Conservation (phyloP, 345 rosid species). For the Acer yangbiense region DNA sequence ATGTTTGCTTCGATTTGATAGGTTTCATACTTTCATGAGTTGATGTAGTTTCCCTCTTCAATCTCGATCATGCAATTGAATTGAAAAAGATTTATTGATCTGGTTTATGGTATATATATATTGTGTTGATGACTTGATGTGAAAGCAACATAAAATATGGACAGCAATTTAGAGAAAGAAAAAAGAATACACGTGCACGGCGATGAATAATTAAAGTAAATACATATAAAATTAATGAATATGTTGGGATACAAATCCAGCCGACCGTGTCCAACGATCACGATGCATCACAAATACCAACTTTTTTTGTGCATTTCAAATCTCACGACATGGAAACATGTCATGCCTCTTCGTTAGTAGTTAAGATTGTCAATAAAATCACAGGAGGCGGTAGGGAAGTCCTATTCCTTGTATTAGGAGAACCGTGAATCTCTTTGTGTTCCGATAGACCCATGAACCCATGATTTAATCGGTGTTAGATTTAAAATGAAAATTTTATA, state of each 20-base stretch:
- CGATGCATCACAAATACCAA: background rate
- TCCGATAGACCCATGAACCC: too few species aligned
- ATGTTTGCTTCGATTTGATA: too few species aligned
- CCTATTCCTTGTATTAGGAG: too few species aligned
- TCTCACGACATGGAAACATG: background rate
- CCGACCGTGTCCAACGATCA: slow-evolving; percentile 2
- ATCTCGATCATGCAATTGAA: slow-evolving; percentile 5
- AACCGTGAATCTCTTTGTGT: too few species aligned
- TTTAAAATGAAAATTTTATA: too few species aligned
- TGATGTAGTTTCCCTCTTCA: background rate
- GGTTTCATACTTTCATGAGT: background rate
- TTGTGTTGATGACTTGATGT: background rate
- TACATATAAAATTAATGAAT: background rate
- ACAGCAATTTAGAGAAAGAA: background rate
- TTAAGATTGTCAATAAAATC: too few species aligned
- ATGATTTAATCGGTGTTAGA: too few species aligned
- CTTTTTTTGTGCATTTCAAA: background rate
- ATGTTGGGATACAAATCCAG: background rate
- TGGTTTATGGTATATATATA: background rate
- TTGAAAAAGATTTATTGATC: background rate
- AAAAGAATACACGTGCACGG: background rate
- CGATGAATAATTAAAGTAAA: too few species aligned
- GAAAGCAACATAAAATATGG: too few species aligned
- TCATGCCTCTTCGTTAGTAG: background rate
- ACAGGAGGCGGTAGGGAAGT: too few species aligned